These are phyloP conservation scores for Leccinum angustisporum DNA, from an alignment of 1,284 basidiomycete genomes.

Conservation along the genomic window DNA sequence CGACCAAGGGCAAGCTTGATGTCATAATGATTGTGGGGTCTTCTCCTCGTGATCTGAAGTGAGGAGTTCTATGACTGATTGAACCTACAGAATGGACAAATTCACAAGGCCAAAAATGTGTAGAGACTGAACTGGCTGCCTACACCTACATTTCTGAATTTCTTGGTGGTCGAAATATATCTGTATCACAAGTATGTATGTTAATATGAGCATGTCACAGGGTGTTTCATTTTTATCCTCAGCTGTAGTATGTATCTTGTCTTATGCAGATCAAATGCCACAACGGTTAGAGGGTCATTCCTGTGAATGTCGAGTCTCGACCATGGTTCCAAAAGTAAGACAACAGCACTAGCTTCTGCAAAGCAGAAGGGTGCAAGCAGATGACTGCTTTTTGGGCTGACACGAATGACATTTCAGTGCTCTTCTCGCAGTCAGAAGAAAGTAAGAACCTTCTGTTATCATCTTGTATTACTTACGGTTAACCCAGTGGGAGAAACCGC, in stretches of 20 bases:
- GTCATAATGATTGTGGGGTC: conserved; percentile 31
- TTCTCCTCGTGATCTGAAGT: not conserved
- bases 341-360: too few species aligned
- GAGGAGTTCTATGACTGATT: conserved; percentile 5
- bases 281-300: too few species aligned
- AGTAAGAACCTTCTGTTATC: too few species aligned
- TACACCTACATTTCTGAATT: not conserved
- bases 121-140: not conserved
- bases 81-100: conserved; percentile 26
- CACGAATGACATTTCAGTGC: too few species aligned
- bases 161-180: not conserved
- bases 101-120: conserved; percentile 21
- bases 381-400: too few species aligned
- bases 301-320: too few species aligned
- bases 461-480: too few species aligned
- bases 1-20: conserved; percentile 31
- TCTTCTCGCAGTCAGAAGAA: too few species aligned
- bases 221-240: not conserved
- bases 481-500: too few species aligned
- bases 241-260: not conserved
- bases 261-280: not conserved
- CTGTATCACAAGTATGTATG: not conserved
- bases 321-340: too few species aligned
- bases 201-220: not conserved
- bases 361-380: too few species aligned